Base-by-base conservation (phyloP, 164 flowering plant genomes). In the Warburgia ugandensis region DNA sequence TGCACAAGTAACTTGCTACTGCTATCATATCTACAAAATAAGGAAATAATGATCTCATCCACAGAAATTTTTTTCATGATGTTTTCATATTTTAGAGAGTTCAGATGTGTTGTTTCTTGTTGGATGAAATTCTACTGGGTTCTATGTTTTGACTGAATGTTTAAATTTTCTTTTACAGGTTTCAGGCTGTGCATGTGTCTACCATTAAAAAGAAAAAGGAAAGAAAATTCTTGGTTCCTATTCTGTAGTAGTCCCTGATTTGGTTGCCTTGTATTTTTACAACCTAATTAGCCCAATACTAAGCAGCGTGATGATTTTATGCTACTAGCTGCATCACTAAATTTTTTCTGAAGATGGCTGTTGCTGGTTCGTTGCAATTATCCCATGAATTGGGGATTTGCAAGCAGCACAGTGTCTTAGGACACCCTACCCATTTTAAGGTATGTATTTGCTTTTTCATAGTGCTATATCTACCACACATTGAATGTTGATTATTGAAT, bases 281-380 rank as follows among this genome's bases (percentile, higher is more conserved):
- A 12, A 25, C 25, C 19, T 50, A 39, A 39, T 2, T 14, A 22
- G 43, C 48, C n/a, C 21, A n/a, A 20, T 16, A 5, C 33, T 60
- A 39, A 28, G 51, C 27, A 54, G 22, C 33, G 35, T 30, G 29
- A 59, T 65, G 67, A 47, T 43, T 29, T 47, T 51, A 30, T 50
- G 46, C 41, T 29, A 29, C 50, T 54, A 37, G 65, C 6, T 42
- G 57, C 6, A 32, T 40, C 43, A 28, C 28, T 17, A 29, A 27
- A 30, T 21, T 51, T 42, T 41, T 5, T 23, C 28, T 44, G 36
- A 43, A 55, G 23, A 79, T 83, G 97, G 73, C 71, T 25, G 43
- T 60, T 52, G 50, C 71, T 55, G 62, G 75, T 62, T 71, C 89
- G 14, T 61, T 78, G 68, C 86, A 66, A 54, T 56, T 78, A 38